These are phyloP conservation scores for Wickerhamomyces tratensis DNA, from an alignment of 805 yeast species.

Conservation along the genomic window DNA sequence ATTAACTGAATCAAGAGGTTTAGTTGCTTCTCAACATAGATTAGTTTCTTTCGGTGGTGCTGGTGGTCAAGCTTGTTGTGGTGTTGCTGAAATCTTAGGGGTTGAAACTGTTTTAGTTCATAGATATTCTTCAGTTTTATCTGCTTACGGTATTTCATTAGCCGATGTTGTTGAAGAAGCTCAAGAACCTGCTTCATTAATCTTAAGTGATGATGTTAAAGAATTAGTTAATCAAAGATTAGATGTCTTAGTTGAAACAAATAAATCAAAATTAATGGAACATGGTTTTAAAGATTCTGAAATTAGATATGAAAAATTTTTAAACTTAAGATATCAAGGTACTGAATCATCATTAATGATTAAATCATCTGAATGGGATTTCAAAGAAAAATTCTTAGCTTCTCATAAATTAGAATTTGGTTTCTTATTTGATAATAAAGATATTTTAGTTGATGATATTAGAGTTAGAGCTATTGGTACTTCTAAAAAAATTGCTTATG, in stretches of 20 bases:
- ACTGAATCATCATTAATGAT: constrained; percentile 86
- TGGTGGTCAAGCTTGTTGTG: constrained; percentile 85
- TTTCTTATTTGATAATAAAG: constrained; percentile 46
- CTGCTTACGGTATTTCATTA: constrained; percentile 82
- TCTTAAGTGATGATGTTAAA: constrained; percentile 24
- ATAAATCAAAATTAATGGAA: constrained; percentile 26
- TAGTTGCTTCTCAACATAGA: constrained; percentile 52
- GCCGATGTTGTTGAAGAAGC: constrained; percentile 78
- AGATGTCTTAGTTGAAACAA: constrained; percentile 30
- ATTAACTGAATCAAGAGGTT: constrained; percentile 79
- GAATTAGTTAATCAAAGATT: constrained; percentile 34
- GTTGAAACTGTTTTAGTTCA: constrained; percentile 64
- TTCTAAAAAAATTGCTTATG: constrained; percentile 31
- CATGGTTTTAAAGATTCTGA: constrained; percentile 46
- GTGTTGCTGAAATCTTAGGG: constrained; percentile 65
- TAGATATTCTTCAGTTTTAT: constrained; percentile 71
- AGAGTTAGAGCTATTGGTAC: constrained; percentile 70
- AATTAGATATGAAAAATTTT: constrained; percentile 48
- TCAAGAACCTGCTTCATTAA: constrained; percentile 61
- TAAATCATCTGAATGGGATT: constrained; percentile 21
- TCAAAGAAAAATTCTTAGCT: constrained; percentile 35
- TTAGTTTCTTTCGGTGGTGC: constrained; percentile 89
- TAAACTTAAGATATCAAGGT: constrained; percentile 78
- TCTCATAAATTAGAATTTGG: constrained; percentile 68
- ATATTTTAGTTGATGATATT: constrained; percentile 59